Percentiles rank a stretch among this genome's conserved stretches.
Conservation (phyloP, 768 basidiomycete species). For the Amanita fuliginea region DNA sequence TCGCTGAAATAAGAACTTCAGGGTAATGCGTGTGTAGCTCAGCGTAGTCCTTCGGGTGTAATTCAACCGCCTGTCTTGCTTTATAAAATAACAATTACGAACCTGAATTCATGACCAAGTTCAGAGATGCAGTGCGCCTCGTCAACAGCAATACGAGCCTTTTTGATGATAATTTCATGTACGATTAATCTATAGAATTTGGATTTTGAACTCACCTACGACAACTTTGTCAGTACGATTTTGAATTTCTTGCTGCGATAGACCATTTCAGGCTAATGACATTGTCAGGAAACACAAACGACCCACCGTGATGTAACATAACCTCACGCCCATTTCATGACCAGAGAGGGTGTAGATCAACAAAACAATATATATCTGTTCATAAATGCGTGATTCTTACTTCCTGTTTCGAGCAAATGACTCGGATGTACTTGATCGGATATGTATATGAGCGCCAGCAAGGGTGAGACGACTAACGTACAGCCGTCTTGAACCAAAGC, state of each 20-base stretch:
- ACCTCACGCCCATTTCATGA: slow-evolving; percentile 42
- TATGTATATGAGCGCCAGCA: slow-evolving; percentile 72
- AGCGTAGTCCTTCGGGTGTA: slow-evolving; percentile 59
- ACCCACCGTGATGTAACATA: slow-evolving; percentile 80
- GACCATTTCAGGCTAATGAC: slow-evolving; percentile 71
- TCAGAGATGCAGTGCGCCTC: slow-evolving; percentile 82
- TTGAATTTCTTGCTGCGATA: slow-evolving; percentile 46
- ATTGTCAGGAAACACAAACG: neutral
- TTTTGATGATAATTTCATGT: neutral
- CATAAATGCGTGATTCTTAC: slow-evolving; percentile 24
- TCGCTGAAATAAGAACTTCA: slow-evolving; percentile 71
- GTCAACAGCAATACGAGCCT: slow-evolving; percentile 81
- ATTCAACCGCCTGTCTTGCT: neutral
- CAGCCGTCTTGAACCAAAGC: slow-evolving; percentile 69
- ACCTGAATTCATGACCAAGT: slow-evolving; percentile 81
- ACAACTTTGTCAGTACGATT: neutral
- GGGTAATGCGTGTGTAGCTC: slow-evolving; percentile 73
- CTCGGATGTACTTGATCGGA: slow-evolving; percentile 70
- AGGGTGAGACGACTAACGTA: slow-evolving; percentile 79
- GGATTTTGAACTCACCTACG: neutral
- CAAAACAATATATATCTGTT: neutral
- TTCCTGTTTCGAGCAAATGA: slow-evolving; percentile 57
- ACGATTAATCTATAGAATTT: neutral
- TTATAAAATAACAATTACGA: slow-evolving; percentile 3
- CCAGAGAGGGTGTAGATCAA: slow-evolving; percentile 9